Evolutionary conservation across 1,139 yeast species (phyloP), one percentile per base, ranked within the genome.

Genomic region (Kodamaea sp.): DNA sequence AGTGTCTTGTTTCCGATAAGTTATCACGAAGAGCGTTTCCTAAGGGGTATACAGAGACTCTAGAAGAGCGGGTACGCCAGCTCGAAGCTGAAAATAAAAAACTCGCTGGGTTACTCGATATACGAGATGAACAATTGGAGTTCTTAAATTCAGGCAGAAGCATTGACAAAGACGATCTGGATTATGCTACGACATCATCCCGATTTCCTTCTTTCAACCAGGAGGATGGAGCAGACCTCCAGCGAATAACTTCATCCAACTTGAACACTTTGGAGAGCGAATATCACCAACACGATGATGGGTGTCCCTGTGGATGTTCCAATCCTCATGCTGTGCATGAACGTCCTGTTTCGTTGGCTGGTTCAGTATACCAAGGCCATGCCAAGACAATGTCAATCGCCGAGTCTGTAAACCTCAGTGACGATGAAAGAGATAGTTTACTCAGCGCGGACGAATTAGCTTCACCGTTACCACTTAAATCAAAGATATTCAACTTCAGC

Each of bases 311-410:
- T 41, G 74, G 78, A 20, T 78, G 84, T 51, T 61, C 75, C 28
- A 71, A 68, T 37, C 73, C 80, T 1, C 78, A 74, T 47, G 63
- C 78, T 0, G 70, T 78, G 6, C 81, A 78, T 42, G 81, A 78
- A 44, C 50, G 82, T 22, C 86, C 86, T 0, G 84, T 80, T 0
- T 77, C 83, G 1, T 70, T 80, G 32, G 79, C 82, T 0, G 82
- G 83, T 1, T 68, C 80, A 0, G 64, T 76, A 2, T 78, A 73
- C 45, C 62, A 57, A 25, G 52, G 50, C 5, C 46, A 47, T 25
- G 53, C 35, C 18, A 49, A 54, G 1, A 53, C 61, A 2, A 41
- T 57, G 15, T 61, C 69, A 1, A 48, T 63, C 7, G 61, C 66
- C 0, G 66, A 62, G 7, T 61, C 70, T 1, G 55, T 64, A 7